Evolutionary conservation across 441 rosid species (phyloP).

Genomic region (Omphalea diandra): DNA sequence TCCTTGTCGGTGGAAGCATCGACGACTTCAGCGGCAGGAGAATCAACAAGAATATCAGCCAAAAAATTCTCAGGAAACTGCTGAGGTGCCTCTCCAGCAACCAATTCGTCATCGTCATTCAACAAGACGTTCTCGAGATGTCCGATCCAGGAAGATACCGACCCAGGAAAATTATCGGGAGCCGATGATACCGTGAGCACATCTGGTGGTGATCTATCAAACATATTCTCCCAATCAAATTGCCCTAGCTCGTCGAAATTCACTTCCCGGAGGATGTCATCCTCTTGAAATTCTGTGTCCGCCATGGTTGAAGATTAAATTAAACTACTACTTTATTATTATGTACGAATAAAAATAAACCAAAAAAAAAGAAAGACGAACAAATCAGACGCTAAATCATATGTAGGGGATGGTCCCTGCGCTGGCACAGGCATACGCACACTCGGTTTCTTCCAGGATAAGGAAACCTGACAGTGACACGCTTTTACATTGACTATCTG

Average conservation of each 20-base stretch:
- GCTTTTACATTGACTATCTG: background rate
- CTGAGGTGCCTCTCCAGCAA: slow-evolving; percentile 22
- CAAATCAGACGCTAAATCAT: background rate
- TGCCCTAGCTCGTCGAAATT: slow-evolving; percentile 22
- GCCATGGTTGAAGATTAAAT: background rate
- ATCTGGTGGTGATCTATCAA: slow-evolving; percentile 24
- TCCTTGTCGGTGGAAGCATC: slow-evolving; percentile 30
- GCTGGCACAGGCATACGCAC: background rate
- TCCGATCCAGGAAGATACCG: slow-evolving; percentile 41
- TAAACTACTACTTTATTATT: background rate
- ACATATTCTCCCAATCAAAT: slow-evolving; percentile 33
- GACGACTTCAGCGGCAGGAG: slow-evolving; percentile 34
- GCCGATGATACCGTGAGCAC: slow-evolving; percentile 13
- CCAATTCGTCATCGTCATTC: slow-evolving; percentile 41
- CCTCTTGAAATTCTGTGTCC: slow-evolving; percentile 23
- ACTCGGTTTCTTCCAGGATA: background rate
- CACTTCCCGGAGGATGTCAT: slow-evolving; percentile 5
- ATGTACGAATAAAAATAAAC: no score
- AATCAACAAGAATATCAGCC: slow-evolving; percentile 53
- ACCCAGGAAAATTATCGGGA: slow-evolving; percentile 26
- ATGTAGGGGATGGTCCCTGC: background rate
- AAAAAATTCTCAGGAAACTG: slow-evolving; percentile 38
- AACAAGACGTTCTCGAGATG: slow-evolving; percentile 55
- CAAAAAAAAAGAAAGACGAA: background rate
- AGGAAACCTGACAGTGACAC: background rate